Evolutionary conservation across 2,329 filamentous ascomycete species (phyloP).

Genomic region (Didymella segeticola): DNA sequence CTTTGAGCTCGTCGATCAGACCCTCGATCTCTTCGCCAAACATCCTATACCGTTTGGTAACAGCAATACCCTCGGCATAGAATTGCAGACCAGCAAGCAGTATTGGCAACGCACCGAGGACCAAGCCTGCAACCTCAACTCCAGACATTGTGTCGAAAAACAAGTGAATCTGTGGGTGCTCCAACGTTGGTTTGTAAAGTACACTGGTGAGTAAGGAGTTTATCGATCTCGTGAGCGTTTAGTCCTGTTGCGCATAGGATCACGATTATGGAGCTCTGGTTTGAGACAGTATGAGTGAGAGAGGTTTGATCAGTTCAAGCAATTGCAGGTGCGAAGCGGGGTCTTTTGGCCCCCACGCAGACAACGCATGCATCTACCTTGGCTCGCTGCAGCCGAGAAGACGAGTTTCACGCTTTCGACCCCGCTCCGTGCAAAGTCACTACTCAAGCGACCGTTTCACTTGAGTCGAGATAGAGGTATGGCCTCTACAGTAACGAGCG

Average conservation of each 20-base stretch:
- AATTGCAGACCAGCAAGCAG: conserved; percentile 42
- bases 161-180: background rate
- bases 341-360: conserved; percentile 10
- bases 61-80: conserved; percentile 41
- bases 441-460: no score
- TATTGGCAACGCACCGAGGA: conserved; percentile 44
- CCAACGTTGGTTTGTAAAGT: no score
- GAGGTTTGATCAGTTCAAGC: no score
- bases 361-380: conserved; percentile 11
- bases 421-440: background rate
- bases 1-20: conserved; percentile 28
- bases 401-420: conserved; percentile 2
- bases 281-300: no score
- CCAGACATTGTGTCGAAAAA: conserved; percentile 17
- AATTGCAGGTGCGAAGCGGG: background rate
- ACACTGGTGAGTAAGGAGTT: no score
- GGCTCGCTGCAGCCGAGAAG: background rate
- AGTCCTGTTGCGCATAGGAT: no score
- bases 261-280: no score
- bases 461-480: no score
- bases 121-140: conserved; percentile 32
- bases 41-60: conserved; percentile 35
- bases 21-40: conserved; percentile 30
- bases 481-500: background rate
- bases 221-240: no score